Evolutionary conservation across 768 basidiomycete species (phyloP), one percentile per base, ranked within the genome.

Genomic region (Strobilomyces echinocephalus): DNA sequence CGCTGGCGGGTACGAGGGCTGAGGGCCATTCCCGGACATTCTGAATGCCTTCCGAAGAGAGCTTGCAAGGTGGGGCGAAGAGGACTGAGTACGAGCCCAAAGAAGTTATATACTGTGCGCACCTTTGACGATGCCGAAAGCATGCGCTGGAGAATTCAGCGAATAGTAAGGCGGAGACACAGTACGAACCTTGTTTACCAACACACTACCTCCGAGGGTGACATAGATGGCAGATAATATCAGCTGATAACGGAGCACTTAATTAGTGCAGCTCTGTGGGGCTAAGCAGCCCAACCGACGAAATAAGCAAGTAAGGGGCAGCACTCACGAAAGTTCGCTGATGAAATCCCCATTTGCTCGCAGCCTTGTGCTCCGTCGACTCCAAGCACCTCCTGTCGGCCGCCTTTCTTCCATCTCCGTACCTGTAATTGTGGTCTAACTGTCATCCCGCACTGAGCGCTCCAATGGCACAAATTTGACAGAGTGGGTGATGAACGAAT

Each of bases 21-120:
- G 53, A 39, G 57, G 0, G 50, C 12, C 21, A 40, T 21, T 54
- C 12, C 24, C 55, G 39, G 63, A 65, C 63, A 64, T 64, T 8
- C 8, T 49, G 38, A 8, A 21, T 21, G 8, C 26, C 15, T 48
- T 47, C 41, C 20, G n/a, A 24, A 28, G 30, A 46, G 43, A 8
- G 33, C 35, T 36, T 18, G 24, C 18, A 18, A 31, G 5, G 35
- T 16, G 15, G 30, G 26, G 16, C 7, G 26, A 15, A 15, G 20
- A 5, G 21, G 9, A 8, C 30, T 2, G 6, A 5, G 5, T 5
- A 12, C 18, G 2, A 7, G 15, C 5, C 12, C n/a, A 34, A 33
- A 26, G n/a, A 18, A 10, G 33, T 36, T 58, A 57, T 60, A 61
- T 57, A 56, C 36, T 5, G 16, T 8, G n/a, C 7, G n/a, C 14